Evolutionary conservation across 345 rosid species (phyloP).

Genomic region (Citrus medica): DNA sequence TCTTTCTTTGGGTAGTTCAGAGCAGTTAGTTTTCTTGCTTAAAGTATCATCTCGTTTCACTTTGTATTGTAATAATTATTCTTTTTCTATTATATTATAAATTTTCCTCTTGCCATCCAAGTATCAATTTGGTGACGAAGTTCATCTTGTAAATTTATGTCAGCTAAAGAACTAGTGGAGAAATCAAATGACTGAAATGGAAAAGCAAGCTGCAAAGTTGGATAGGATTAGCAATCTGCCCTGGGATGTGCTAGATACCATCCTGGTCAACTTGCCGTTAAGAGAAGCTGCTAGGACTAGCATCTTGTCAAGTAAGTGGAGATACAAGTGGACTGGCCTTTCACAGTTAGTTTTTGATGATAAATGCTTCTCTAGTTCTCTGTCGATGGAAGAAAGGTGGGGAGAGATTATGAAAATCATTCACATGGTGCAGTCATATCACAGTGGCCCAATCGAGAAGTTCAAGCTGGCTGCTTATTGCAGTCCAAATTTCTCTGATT

Average conservation of each 20-base stretch:
- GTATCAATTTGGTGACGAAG: not conserved
- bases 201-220: slow-evolving; percentile 10
- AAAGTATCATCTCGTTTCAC: not conserved
- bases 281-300: slow-evolving; percentile 34
- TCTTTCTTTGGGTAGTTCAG: not conserved
- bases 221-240: slow-evolving; percentile 32
- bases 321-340: slow-evolving; percentile 30
- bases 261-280: slow-evolving; percentile 25
- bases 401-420: slow-evolving; percentile 22
- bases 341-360: slow-evolving; percentile 30
- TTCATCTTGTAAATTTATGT: not conserved
- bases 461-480: slow-evolving; percentile 27
- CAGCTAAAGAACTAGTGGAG: not conserved
- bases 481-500: slow-evolving; percentile 20
- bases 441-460: slow-evolving; percentile 26
- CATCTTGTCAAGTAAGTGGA: slow-evolving; percentile 31
- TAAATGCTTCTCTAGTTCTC: slow-evolving; percentile 20
- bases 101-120: not conserved
- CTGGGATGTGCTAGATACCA: slow-evolving; percentile 24
- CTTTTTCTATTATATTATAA: not conserved
- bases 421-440: slow-evolving; percentile 14
- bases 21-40: not conserved
- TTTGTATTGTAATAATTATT: not conserved
- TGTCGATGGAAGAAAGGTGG: slow-evolving; percentile 19
- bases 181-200: not conserved